Evolutionary conservation across 1,139 yeast species (phyloP).

Genomic region (Protomyces macrosporus): DNA sequence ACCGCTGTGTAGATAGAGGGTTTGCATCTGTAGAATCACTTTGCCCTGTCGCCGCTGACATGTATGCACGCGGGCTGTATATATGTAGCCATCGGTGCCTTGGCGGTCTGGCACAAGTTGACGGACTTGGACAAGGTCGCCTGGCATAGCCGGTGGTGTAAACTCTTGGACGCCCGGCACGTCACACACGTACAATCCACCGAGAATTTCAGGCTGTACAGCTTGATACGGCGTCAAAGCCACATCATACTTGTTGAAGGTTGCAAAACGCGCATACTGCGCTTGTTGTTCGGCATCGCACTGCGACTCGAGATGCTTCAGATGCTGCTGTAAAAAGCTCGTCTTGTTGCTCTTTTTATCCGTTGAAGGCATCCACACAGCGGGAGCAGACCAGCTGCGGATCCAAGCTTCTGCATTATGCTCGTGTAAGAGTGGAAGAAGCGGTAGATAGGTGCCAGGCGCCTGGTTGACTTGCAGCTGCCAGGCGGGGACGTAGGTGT

Average conservation of each 20-base stretch:
- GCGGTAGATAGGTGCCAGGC: background rate
- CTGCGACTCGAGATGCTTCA: background rate
- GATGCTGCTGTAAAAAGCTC: background rate
- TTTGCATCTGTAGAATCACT: slow-evolving; percentile 27
- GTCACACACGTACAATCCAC: background rate
- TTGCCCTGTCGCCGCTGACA: slow-evolving; percentile 28
- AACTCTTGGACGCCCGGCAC: slow-evolving; percentile 31
- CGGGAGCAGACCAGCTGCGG: background rate
- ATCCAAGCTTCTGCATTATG: background rate
- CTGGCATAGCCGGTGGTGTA: slow-evolving; percentile 29
- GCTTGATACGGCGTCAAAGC: background rate
- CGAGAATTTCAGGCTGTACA: background rate
- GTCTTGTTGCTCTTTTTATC: background rate
- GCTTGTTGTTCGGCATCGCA: background rate
- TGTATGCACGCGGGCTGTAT: slow-evolving; percentile 27
- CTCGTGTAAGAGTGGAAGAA: background rate
- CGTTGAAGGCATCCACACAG: background rate
- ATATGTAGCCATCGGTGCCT: slow-evolving; percentile 27
- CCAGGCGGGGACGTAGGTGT: background rate
- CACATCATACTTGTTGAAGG: background rate
- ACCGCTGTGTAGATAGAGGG: slow-evolving; percentile 23
- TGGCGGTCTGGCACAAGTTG: slow-evolving; percentile 28
- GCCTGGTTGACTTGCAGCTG: background rate
- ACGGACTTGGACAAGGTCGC: slow-evolving; percentile 28
- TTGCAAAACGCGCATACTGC: background rate